Base-by-base conservation (phyloP, 306 rosid species). In the Malus asiatica region DNA sequence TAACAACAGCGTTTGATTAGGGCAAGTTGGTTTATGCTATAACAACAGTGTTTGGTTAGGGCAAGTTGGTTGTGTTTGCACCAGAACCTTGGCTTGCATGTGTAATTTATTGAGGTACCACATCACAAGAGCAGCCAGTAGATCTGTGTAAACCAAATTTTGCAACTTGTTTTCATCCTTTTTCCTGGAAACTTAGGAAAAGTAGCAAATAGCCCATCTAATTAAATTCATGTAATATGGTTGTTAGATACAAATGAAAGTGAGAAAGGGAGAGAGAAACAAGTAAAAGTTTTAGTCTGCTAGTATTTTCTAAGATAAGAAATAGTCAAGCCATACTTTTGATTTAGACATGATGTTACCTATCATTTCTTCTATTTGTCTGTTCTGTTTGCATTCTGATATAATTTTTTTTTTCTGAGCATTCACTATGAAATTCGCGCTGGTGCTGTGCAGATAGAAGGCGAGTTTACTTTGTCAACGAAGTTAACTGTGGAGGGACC, bases 401-500 rank as follows among this genome's bases (percentile, higher is more conserved):
- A 48, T 30, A 33, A 78, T 20, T 74, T 74, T 85, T 29, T 29
- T 76, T 22, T 25, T 76, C 22, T 60, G 78, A 46, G 63, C 76
- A 75, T 65, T 67, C 48, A 68, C 59, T 40, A 46, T 72, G 38
- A 79, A 80, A 76, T 61, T 32, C 58, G 52, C 45, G 65, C 11
- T 73, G 77, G 19, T 61, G 22, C 22, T 38, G 69, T 83, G 88
- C 88, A 95, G 99, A 86, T 95, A 53, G 97, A 95, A 79, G 87
- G 78, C 91, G 90, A 81, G 80, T 38, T 92, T 77, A 71, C 73
- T 75, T 85, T 95, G 75, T 87, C 91, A 73, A 84, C 90, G 76
- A 92, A 78, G 86, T 84, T 95, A 78, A 71, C 89, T 42, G 93
- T 95, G 70, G 99, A 95, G 85, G 99, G 99, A 23, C 93, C 99